Evolutionary conservation across 2,329 filamentous ascomycete genomes (phyloP), one percentile per base, ranked within the genome.

Genomic region (Keithomyces neogunnii): DNA sequence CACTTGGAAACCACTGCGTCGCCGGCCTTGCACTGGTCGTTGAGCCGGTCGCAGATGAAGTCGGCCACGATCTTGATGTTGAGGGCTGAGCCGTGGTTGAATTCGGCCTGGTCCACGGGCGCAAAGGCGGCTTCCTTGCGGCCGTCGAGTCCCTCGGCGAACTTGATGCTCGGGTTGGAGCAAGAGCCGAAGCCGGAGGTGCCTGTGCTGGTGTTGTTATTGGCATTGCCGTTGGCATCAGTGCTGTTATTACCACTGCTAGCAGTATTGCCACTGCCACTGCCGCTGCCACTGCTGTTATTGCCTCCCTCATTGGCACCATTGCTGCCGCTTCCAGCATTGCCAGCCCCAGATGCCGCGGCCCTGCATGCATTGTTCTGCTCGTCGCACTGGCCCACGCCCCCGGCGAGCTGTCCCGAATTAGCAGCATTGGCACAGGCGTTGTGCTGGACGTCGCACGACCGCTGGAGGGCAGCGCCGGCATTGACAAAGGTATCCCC

Each of bases 401-500:
- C 65, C 74, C 70, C 38, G 56, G 51, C n/a, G 67, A 69, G 56
- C 55, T 64, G 53, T 39, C 73, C 73, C 33, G 65, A 60, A 69
- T 77, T 76, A 62, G 68, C 73, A 11, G 72, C 73, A 58, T 71
- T 71, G 56, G 73, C 66, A 63, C 74, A 77, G 8, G 69, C 67
- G 61, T 77, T 77, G 65, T 76, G 70, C 64, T 77, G 74, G 38
- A 76, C 66, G 52, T 73, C 70, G 60, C 74, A 77, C 9, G 73
- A 74, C 30, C 74, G 72, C 63, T 70, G 67, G 52, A 74, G 60
- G 8, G 74, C 74, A 36, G 72, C 73, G 44, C 66, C 69, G 8
- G 61, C 57, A 56, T 72, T 72, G 4, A 74, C 68, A 63, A 84
- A 84, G 54, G 73, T 79, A 50, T 74, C 73, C 13, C 73, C 74